phyloP scores from a whole-genome alignment of 495 filamentous ascomycete species.

The Podospora australis region DNA sequence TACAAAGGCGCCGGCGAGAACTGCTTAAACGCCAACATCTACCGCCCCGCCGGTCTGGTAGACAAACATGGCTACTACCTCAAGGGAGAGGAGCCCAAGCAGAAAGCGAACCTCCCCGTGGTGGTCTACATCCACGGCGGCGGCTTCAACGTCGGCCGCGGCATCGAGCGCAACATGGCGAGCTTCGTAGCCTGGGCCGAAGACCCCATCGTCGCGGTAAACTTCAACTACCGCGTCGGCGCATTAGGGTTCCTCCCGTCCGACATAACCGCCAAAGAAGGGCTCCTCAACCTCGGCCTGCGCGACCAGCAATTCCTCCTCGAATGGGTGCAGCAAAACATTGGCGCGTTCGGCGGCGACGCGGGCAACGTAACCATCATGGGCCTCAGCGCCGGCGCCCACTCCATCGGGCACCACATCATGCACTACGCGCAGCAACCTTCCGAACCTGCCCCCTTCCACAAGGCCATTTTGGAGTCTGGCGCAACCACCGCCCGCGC shows the following conservation, averaged over 20 bases:
- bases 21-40: slow-evolving; percentile 49
- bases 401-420: slow-evolving; percentile 62
- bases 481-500: slow-evolving; percentile 57
- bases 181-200: slow-evolving; percentile 48
- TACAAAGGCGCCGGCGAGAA: slow-evolving; percentile 36
- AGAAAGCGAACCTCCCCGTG: too few relatives aligned
- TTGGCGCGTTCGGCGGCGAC: slow-evolving; percentile 57
- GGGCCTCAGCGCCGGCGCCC: slow-evolving; percentile 61
- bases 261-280: slow-evolving; percentile 44
- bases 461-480: slow-evolving; percentile 58
- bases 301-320: slow-evolving; percentile 60
- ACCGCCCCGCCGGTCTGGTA: slow-evolving; percentile 30
- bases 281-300: slow-evolving; percentile 59
- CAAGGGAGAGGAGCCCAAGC: slow-evolving; percentile 21
- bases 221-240: slow-evolving; percentile 64
- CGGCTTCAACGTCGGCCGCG: slow-evolving; percentile 43
- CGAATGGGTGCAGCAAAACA: slow-evolving; percentile 59
- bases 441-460: slow-evolving; percentile 44
- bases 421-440: slow-evolving; percentile 40
- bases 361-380: slow-evolving; percentile 56
- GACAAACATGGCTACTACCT: slow-evolving; percentile 2
- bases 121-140: slow-evolving; percentile 54
- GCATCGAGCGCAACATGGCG: slow-evolving; percentile 40
- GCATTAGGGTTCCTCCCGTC: slow-evolving; percentile 63
- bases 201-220: slow-evolving; percentile 51